Conservation (phyloP, 208 protist species). For the Trypanosomatidae sp. region DNA sequence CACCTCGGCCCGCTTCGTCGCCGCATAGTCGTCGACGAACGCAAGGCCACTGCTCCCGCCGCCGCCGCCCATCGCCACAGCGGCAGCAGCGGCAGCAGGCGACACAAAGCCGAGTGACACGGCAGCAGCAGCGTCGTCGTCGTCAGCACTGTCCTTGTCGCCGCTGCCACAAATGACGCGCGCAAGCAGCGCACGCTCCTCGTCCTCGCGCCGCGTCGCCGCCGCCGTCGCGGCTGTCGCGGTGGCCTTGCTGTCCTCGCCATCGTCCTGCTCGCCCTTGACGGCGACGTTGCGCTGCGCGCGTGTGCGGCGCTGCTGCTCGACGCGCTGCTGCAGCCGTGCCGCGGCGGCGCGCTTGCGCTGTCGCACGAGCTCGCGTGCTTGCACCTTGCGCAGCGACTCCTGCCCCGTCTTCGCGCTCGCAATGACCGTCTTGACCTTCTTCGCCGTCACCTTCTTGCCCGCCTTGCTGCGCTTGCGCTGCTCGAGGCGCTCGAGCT, state of each 20-base stretch:
- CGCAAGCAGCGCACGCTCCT: constrained; percentile 27
- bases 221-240: too few relatives aligned
- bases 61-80: too few relatives aligned
- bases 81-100: constrained; percentile 10
- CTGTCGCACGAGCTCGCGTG: constrained; percentile 11
- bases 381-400: constrained; percentile 39
- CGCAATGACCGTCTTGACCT: constrained; percentile 21
- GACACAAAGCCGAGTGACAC: background rate
- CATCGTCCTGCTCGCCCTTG: too few relatives aligned
- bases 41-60: constrained; percentile 29
- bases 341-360: constrained; percentile 10
- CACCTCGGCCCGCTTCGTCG: constrained; percentile 39
- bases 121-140: too few relatives aligned
- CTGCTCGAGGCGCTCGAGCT: background rate
- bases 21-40: constrained; percentile 59
- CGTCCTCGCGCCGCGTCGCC: too few relatives aligned
- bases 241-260: too few relatives aligned
- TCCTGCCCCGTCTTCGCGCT: constrained; percentile 28
- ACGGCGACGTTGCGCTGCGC: too few relatives aligned
- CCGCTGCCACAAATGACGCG: constrained; percentile 30
- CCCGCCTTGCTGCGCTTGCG: constrained; percentile 1
- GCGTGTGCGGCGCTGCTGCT: too few relatives aligned
- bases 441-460: constrained; percentile 16
- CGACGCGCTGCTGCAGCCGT: too few relatives aligned
- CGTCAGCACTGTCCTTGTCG: background rate